These are phyloP conservation scores for Chytriomyces hyalinus DNA, from an alignment of 192 early-diverging fungal species.

Conservation along the genomic window DNA sequence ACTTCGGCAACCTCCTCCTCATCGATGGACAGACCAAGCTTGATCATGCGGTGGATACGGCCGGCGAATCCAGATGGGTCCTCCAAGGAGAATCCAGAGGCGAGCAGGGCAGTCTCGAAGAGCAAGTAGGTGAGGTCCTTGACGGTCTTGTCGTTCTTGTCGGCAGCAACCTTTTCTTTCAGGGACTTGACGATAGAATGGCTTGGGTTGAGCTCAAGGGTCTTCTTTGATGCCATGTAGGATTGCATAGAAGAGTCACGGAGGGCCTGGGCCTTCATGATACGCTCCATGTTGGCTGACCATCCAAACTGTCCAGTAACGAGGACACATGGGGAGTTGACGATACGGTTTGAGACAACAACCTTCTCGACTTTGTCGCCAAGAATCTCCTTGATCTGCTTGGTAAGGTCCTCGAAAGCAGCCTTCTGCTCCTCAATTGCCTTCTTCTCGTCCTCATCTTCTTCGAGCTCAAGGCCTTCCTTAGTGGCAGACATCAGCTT, in stretches of 20 bases:
- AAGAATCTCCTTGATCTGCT: conserved; percentile 96
- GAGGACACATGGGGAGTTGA: conserved; percentile 97
- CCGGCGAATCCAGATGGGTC: conserved; percentile 89
- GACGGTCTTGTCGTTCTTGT: conserved; percentile 99
- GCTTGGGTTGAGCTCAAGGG: conserved; percentile 94
- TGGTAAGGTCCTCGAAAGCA: conserved; percentile 89
- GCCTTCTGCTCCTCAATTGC: conserved; percentile 91
- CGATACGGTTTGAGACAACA: conserved; percentile 92
- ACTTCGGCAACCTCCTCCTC: conserved; percentile 67
- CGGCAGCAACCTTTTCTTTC: conserved; percentile 87
- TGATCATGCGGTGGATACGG: conserved; percentile 99
- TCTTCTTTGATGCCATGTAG: conserved; percentile 99
- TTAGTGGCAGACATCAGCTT: conserved; percentile 97
- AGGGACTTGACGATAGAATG: conserved; percentile 95
- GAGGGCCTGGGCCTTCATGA: conserved; percentile 99
- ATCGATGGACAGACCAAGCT: conserved; percentile 95
- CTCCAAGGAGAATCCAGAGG: conserved; percentile 97
- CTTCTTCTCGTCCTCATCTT: conserved; percentile 99
- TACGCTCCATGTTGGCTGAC: conserved; percentile 99
- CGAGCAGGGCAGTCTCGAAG: conserved; percentile 92
- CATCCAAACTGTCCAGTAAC: conserved; percentile 99
- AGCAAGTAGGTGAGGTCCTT: conserved; percentile 94
- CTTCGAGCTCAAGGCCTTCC: conserved; percentile 99
- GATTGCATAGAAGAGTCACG: conserved; percentile 97
- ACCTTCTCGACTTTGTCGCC: conserved; percentile 98